Base-by-base conservation (phyloP, 2,329 filamentous ascomycete genomes). In the Penicillium sp. region DNA sequence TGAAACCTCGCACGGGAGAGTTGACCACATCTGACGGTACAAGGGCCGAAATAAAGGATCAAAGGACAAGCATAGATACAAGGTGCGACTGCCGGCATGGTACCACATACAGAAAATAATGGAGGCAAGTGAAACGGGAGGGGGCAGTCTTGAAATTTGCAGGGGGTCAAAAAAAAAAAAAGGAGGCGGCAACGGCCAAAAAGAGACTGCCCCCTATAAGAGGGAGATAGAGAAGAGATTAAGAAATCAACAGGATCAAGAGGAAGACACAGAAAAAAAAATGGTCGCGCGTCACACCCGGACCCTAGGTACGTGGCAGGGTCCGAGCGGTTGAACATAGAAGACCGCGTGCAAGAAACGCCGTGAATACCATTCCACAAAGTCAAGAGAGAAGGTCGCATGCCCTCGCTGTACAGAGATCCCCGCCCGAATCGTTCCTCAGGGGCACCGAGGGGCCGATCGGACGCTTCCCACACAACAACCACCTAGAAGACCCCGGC, bases 231-330 rank as follows among this genome's bases (percentile, higher is more conserved):
- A 55, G 53, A 57, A 55, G 41, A 54, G 32, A 12, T 47, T 54
- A 61, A 32, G 43, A 53, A 50, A 60, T 38, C 48, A 48, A 32
- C 41, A 50, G 53, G 44, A 46, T 34, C 53, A 40, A 38, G 27
- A 37, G 34, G 32, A 4, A 27, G 34, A 12, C 24, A 27, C n/a
- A 37, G 8, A 38, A 32, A 4, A 27, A 34, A 12, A 24, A 28
- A 37, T 6, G 34, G 43, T 50, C 50, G 40, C 51, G 64, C 47
- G 49, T 60, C 55, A 59, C 55, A 59, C 63, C 59, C 60, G 54
- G 50, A 50, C 68, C 67, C 68, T 71, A 70, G 68, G 62, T 51
- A 66, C 68, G 58, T 71, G 57, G 58, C 68, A 71, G 67, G 66
- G 67, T 45, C 52, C 29, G 29, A 32, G 57, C 62, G 54, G 59